Percentiles rank a stretch among this genome's conserved stretches.
Conservation (phyloP, 2,329 filamentous ascomycete species). For the Byssoonygena ceratinophila region DNA sequence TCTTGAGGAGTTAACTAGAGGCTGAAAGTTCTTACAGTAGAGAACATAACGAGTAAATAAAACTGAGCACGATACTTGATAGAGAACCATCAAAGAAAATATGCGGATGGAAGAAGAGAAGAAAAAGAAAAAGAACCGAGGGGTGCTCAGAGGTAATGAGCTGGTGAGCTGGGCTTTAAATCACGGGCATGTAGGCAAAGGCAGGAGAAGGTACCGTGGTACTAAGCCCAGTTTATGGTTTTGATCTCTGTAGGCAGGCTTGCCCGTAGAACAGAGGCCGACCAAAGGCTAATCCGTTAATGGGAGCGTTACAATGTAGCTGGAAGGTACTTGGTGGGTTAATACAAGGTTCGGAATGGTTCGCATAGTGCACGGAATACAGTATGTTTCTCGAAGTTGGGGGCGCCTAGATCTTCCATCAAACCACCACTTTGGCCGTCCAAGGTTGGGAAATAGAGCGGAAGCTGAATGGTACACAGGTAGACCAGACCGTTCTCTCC, state of each 20-base stretch:
- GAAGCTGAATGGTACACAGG: neutral
- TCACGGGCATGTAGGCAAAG: neutral
- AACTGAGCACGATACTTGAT: neutral
- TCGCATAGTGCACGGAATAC: neutral
- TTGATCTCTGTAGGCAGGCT: neutral
- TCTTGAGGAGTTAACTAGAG: neutral
- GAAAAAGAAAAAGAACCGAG: neutral
- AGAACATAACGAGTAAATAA: neutral
- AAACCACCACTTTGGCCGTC: neutral
- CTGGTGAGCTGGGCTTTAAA: neutral
- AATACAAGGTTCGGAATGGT: neutral
- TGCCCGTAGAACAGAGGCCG: neutral
- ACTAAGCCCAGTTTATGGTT: conserved; percentile 9
- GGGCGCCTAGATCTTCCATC: neutral
- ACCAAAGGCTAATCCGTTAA: conserved; percentile 2
- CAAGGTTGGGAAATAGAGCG: neutral
- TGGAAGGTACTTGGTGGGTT: neutral
- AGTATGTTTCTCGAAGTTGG: neutral
- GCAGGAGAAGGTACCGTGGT: conserved; percentile 2
- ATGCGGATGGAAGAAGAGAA: neutral
- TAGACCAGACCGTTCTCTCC: neutral
- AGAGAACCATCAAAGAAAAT: neutral
- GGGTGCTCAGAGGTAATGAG: neutral
- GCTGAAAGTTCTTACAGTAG: neutral
- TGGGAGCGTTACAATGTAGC: conserved; percentile 4